A percentile compares a stretch with the other conserved stretches of the same genome.
Evolutionary conservation across 2,329 filamentous ascomycete genomes (phyloP).

Genomic region (Talaromyces amestolkiae): DNA sequence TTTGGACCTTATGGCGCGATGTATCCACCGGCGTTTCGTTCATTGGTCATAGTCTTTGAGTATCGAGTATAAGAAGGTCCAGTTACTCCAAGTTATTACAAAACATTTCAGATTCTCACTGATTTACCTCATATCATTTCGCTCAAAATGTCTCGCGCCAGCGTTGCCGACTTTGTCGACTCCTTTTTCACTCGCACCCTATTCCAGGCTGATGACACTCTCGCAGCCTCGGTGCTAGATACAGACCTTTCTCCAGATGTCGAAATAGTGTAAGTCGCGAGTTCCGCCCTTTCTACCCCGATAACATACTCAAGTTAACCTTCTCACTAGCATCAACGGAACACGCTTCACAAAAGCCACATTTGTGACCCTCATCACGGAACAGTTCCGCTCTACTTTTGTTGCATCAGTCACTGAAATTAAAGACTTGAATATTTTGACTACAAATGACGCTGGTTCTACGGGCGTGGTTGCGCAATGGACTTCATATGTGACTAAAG

Average conservation of each 20-base stretch:
- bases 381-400: not conserved
- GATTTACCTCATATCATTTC: too few species aligned
- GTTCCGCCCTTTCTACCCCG: not conserved
- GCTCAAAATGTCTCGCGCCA: not conserved
- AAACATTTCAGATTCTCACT: too few species aligned
- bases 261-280: not conserved
- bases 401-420: conserved; percentile 3
- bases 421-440: not conserved
- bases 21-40: too few species aligned
- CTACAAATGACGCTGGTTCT: not conserved
- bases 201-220: not conserved
- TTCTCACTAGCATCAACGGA: not conserved
- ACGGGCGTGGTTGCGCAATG: conserved; percentile 4
- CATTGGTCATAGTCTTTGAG: too few species aligned
- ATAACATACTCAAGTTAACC: too few species aligned
- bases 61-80: too few species aligned
- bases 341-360: not conserved
- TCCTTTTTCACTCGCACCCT: conserved; percentile 2
- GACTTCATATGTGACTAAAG: conserved; percentile 2
- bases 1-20: too few species aligned
- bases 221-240: not conserved
- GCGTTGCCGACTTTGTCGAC: conserved; percentile 1
- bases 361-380: not conserved
- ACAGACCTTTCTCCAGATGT: not conserved
- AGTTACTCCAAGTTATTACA: too few species aligned